Evolutionary conservation across 495 filamentous ascomycete genomes (phyloP).

Genomic region (Penicillium nucicola): DNA sequence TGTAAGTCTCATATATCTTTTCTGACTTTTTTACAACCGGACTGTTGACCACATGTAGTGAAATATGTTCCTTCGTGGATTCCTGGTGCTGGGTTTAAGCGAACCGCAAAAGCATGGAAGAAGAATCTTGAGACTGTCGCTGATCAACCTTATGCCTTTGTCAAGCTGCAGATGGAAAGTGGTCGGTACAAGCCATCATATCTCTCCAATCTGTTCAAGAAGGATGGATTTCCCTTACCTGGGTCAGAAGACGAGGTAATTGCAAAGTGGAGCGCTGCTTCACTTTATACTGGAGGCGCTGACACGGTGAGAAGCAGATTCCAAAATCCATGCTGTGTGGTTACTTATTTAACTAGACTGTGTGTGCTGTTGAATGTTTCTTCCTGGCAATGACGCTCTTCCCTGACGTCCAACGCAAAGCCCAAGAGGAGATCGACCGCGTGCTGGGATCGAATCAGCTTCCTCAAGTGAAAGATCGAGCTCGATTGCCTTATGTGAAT

Average conservation of each 20-base stretch:
- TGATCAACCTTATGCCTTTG: conserved; percentile 41
- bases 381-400: conserved; percentile 37
- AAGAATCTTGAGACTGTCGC: conserved; percentile 20
- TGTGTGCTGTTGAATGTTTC: conserved; percentile 20
- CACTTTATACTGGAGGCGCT: conserved; percentile 53
- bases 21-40: background rate
- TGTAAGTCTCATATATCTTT: conserved; percentile 6
- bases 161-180: conserved; percentile 38
- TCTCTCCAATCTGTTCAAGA: conserved; percentile 30
- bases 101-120: conserved; percentile 32
- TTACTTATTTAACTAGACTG: conserved; percentile 7
- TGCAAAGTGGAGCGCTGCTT: conserved; percentile 44
- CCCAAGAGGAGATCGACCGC: conserved; percentile 52
- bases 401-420: conserved; percentile 43
- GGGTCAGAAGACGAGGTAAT: conserved; percentile 23
- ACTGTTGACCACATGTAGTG: conserved; percentile 14
- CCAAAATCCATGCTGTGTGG: background rate
- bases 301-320: conserved; percentile 39
- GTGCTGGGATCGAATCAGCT: conserved; percentile 31
- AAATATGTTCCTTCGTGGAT: conserved; percentile 45
- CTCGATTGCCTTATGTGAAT: conserved; percentile 40
- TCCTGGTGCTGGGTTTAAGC: conserved; percentile 48
- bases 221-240: conserved; percentile 7
- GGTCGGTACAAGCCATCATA: conserved; percentile 36
- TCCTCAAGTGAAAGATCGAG: conserved; percentile 30